phyloP scores from a whole-genome alignment of 140 eudicot species.

The Bidens hawaiensis region DNA sequence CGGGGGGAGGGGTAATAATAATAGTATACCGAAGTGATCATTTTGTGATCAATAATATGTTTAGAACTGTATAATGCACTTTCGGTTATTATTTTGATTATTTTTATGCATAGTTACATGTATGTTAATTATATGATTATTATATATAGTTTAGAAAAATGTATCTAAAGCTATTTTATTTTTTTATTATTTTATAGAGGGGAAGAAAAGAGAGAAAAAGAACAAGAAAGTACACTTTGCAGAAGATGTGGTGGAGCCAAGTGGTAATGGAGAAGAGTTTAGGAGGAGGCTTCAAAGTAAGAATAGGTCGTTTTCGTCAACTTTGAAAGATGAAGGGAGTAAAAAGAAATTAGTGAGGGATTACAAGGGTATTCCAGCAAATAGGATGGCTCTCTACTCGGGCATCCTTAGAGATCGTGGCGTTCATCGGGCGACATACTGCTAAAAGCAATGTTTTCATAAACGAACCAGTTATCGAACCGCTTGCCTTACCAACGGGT shows the following conservation, averaged over 20 bases:
- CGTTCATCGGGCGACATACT: constrained; percentile 42
- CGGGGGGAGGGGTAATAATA: too few species aligned
- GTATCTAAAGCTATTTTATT: too few species aligned
- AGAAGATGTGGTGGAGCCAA: constrained; percentile 78
- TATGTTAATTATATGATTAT: too few species aligned
- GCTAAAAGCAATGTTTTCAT: too few species aligned
- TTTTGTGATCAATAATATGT: too few species aligned
- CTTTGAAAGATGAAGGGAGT: constrained; percentile 10
- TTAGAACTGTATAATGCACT: too few species aligned
- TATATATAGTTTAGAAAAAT: too few species aligned
- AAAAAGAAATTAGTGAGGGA: constrained; percentile 10
- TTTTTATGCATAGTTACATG: too few species aligned
- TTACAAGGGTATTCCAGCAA: constrained; percentile 46
- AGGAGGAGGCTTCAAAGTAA: constrained; percentile 36
- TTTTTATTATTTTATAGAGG: constrained; percentile 24
- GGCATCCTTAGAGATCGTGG: constrained; percentile 77
- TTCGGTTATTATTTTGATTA: too few species aligned
- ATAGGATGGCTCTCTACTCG: constrained; percentile 67
- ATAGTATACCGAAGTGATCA: too few species aligned
- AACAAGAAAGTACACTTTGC: constrained; percentile 72
- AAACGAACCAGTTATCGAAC: too few species aligned
- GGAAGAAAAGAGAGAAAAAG: constrained; percentile 43
- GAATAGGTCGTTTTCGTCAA: neutral
- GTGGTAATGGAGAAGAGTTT: constrained; percentile 67
- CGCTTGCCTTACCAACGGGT: too few species aligned